Evolutionary conservation across 345 rosid genomes (phyloP), one percentile per base, ranked within the genome.

Genomic region (Salix arbutifolia): DNA sequence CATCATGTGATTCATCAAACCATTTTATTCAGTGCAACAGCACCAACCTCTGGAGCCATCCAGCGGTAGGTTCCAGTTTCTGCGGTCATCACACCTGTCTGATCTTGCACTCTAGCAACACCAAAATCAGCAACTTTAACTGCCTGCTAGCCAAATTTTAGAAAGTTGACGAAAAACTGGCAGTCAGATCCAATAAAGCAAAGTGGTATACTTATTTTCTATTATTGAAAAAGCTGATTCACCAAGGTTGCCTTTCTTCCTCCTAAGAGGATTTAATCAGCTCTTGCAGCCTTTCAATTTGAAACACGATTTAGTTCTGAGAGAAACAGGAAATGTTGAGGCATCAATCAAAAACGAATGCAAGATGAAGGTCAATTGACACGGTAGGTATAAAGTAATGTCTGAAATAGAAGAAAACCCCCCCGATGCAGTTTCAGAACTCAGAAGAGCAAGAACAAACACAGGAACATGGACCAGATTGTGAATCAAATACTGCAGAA

Each of bases 1-100:
- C 61, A 80, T 38, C 46, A 52, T 13, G 25, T 40, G 69, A 42
- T 73, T 69, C 16, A 44, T 21, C 19, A 37, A 25, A 26, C 70
- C 62, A 23, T 67, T 74, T 21, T 72, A 10, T 66, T 56, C 64
- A 33, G 14, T 2, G 33, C 12, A 66, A 60, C 48, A 64, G 26
- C 53, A 80, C 85, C 81, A 76, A 90, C 94, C 92, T 90, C 94
- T 25, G 92, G 94, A 76, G 94, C 94, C 94, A 90, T 90, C 94
- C 94, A 90, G 31, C 92, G 90, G 70, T 90, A 90, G 5, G 92
- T 89, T 73, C 94, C 94, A 65, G 92, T 90, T 85, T 90, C 94
- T 23, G 91, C 92, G 33, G 94, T 90, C 94, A 90, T 90, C 74
- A 87, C 86, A 30, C 92, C 94, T 53, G 91, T 74, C 74, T 75